Evolutionary conservation across 2,329 filamentous ascomycete species (phyloP).

Genomic region (Apiospora malaysiana): DNA sequence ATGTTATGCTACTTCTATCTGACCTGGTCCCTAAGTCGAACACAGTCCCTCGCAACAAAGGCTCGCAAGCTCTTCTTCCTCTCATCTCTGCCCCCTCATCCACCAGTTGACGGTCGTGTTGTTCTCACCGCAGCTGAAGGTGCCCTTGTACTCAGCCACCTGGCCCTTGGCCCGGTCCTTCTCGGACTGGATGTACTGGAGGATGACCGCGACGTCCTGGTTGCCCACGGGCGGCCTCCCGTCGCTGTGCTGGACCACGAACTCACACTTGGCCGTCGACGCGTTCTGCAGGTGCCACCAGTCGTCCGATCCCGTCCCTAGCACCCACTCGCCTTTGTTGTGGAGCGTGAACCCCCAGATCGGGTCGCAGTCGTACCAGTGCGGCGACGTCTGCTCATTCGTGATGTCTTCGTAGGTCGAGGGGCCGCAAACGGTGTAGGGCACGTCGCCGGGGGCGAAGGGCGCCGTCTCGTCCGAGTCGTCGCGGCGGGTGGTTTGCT

Average conservation of each 20-base stretch:
- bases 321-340: background rate
- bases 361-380: background rate
- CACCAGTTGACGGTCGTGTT: background rate
- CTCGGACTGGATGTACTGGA: background rate
- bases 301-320: background rate
- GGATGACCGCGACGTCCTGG: background rate
- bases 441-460: background rate
- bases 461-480: background rate
- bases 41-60: background rate
- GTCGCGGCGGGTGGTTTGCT: background rate
- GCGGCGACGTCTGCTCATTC: background rate
- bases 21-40: no score
- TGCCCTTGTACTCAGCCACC: background rate
- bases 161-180: conserved; percentile 4
- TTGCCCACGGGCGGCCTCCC: background rate
- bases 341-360: background rate
- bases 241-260: background rate
- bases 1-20: background rate
- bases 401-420: background rate
- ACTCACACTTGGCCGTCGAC: background rate
- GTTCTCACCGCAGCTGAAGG: background rate
- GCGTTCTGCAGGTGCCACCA: background rate
- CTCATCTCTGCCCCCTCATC: background rate
- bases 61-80: background rate
- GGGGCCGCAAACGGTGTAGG: background rate